Percentiles rank a stretch among this genome's conserved stretches.
These are phyloP conservation scores for Phanerochaete carnosa DNA, from an alignment of 768 basidiomycete species.

Conservation along the genomic window DNA sequence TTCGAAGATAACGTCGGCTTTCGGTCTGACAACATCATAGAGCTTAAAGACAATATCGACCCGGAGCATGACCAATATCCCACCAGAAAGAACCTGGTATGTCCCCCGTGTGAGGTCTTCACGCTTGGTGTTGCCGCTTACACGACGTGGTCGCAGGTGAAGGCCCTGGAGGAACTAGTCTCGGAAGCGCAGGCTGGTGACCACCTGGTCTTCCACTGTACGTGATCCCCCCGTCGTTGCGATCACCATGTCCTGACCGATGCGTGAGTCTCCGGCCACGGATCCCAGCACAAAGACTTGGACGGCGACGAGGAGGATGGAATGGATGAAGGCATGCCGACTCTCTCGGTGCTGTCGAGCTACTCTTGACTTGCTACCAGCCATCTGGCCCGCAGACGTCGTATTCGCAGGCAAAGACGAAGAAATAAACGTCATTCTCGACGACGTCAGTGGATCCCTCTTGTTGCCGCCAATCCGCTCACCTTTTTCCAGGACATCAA, in stretches of 20 bases:
- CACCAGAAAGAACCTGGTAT: background rate
- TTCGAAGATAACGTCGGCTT: background rate
- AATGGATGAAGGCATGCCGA: background rate
- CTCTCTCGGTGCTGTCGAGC: background rate
- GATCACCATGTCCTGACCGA: too few relatives aligned
- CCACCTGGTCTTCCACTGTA: background rate
- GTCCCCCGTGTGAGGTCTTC: background rate
- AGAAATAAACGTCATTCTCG: conserved; percentile 26
- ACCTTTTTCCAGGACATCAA: conserved; percentile 14
- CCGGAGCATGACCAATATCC: background rate
- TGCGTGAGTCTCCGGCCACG: background rate
- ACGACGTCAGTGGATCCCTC: conserved; percentile 19
- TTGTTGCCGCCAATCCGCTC: background rate
- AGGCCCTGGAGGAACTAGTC: background rate
- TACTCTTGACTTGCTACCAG: background rate
- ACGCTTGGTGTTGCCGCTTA: too few relatives aligned
- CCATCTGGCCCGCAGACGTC: background rate
- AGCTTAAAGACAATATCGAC: background rate
- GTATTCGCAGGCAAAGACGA: too few relatives aligned
- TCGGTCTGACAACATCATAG: background rate
- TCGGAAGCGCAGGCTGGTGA: background rate
- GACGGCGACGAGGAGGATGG: background rate
- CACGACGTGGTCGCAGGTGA: background rate
- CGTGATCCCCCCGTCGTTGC: background rate
- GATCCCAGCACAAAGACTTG: background rate